A percentile compares a stretch with the other conserved stretches of the same genome.
phyloP scores from a whole-genome alignment of 2,329 filamentous ascomycete genomes.

The Podosphaera fusca region DNA sequence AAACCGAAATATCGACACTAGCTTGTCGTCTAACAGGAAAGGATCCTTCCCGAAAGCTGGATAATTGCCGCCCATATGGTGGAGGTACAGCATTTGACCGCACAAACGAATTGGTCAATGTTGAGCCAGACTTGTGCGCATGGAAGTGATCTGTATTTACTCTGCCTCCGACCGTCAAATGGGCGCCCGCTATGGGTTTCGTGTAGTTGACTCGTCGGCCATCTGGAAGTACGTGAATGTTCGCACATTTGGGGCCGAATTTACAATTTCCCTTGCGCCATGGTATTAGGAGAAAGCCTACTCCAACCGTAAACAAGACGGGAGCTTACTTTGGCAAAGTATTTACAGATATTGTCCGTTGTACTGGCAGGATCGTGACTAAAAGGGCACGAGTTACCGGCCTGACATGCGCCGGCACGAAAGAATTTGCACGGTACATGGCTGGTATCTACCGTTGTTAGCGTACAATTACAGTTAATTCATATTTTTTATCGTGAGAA shows the following conservation, averaged over 20 bases:
- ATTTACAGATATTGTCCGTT: conserved; percentile 85
- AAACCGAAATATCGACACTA: conserved; percentile 25
- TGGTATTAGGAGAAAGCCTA: not conserved
- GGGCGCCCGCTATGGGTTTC: conserved; percentile 24
- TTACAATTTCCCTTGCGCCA: conserved; percentile 74
- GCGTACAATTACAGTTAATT: not conserved
- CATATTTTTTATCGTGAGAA: not conserved
- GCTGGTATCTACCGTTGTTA: conserved; percentile 46
- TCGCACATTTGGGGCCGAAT: conserved; percentile 91
- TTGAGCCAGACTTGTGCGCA: conserved; percentile 46
- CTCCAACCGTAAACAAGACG: not conserved
- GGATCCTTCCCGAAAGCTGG: conserved; percentile 29
- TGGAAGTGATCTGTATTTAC: conserved; percentile 42
- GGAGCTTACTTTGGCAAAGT: conserved; percentile 72
- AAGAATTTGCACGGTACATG: conserved; percentile 99
- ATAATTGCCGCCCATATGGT: conserved; percentile 18
- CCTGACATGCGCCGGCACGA: conserved; percentile 84
- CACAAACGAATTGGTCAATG: conserved; percentile 52
- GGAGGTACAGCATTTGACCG: conserved; percentile 28
- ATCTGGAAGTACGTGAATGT: conserved; percentile 86
- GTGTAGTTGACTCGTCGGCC: conserved; percentile 73
- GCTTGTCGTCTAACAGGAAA: conserved; percentile 22
- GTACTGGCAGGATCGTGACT: conserved; percentile 75
- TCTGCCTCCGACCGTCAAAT: conserved; percentile 40
- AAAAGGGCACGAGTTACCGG: conserved; percentile 87